Conservation (phyloP, 768 basidiomycete species). For the Hygrophorus russula region DNA sequence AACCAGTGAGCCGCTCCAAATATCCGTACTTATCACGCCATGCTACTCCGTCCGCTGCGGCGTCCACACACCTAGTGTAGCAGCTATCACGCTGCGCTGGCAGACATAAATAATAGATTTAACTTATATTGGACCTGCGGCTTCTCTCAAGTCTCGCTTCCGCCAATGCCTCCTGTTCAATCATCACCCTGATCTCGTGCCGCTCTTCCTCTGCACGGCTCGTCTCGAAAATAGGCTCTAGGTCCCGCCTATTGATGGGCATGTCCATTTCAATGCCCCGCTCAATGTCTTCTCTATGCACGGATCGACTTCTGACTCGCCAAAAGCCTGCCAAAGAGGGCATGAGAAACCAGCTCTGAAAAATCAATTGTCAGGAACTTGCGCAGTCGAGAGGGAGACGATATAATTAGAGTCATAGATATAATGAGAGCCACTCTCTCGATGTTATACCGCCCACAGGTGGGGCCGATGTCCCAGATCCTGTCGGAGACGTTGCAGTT, state of each 20-base stretch:
- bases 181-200: slow-evolving; percentile 16
- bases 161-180: slow-evolving; percentile 20
- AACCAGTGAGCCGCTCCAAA: too few species aligned
- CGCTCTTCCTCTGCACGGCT: slow-evolving; percentile 22
- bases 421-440: slow-evolving; percentile 82
- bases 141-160: slow-evolving; percentile 35
- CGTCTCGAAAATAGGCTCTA: slow-evolving; percentile 43
- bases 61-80: too few species aligned
- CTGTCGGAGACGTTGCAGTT: slow-evolving; percentile 12
- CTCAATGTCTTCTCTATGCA: slow-evolving; percentile 35
- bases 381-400: background rate
- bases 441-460: slow-evolving; percentile 32
- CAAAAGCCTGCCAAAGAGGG: slow-evolving; percentile 75
- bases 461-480: slow-evolving; percentile 3
- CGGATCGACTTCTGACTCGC: slow-evolving; percentile 64
- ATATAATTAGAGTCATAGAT: slow-evolving; percentile 75
- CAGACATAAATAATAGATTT: slow-evolving; percentile 2
- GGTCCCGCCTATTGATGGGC: slow-evolving; percentile 36
- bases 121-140: slow-evolving; percentile 41
- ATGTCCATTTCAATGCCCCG: too few species aligned
- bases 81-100: too few species aligned
- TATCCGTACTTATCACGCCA: too few species aligned
- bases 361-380: slow-evolving; percentile 1
- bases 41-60: too few species aligned
- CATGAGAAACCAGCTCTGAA: slow-evolving; percentile 79